Percentiles rank a stretch among this genome's conserved stretches.
phyloP scores from a whole-genome alignment of 345 rosid genomes.

The Murraya paniculata region DNA sequence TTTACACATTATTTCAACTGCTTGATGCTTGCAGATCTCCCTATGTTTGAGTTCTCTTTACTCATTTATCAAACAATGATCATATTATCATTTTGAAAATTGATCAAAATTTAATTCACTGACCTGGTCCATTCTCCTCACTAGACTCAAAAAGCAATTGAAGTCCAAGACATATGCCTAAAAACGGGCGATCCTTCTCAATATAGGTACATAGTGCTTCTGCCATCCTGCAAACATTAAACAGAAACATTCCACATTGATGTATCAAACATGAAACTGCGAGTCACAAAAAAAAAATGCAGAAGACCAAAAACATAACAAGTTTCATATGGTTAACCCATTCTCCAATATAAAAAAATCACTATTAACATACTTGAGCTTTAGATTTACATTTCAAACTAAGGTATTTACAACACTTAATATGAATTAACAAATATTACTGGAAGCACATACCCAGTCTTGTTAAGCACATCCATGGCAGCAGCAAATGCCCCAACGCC shows the following conservation, averaged over 20 bases:
- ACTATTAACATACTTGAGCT: neutral
- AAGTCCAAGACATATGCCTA: slow-evolving; percentile 97
- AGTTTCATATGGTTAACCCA: neutral
- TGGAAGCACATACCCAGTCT: slow-evolving; percentile 53
- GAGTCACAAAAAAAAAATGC: neutral
- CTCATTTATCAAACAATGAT: neutral
- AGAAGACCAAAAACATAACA: neutral
- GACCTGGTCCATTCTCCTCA: slow-evolving; percentile 90
- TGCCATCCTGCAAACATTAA: slow-evolving; percentile 60
- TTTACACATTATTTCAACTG: neutral
- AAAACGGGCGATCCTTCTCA: slow-evolving; percentile 83
- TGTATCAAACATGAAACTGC: neutral
- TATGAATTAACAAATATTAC: neutral
- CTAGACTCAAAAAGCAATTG: slow-evolving; percentile 89
- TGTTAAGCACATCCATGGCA: slow-evolving; percentile 84
- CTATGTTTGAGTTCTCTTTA: neutral
- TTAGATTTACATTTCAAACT: neutral
- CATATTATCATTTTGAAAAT: neutral
- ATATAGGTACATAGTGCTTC: slow-evolving; percentile 79
- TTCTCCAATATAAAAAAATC: neutral
- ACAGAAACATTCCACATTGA: neutral
- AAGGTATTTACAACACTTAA: neutral
- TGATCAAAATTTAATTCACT: neutral
- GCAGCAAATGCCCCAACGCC: slow-evolving; percentile 96
- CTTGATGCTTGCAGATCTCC: neutral